Base-by-base conservation (phyloP, 208 protist genomes). In the Leishmania amazonensis region DNA sequence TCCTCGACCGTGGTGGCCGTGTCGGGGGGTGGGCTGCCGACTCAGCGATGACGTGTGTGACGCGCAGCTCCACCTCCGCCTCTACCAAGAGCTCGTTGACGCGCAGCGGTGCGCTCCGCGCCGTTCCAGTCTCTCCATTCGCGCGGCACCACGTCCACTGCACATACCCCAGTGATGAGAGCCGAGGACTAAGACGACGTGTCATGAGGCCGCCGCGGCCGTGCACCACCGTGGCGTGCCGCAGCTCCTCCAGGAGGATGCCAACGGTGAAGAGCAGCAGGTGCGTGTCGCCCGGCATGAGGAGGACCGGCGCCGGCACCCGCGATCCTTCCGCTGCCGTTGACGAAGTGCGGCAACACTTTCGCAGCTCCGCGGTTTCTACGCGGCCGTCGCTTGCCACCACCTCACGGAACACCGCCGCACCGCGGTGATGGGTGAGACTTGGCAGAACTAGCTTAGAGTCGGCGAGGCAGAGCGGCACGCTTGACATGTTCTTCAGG, bases 41-140 rank as follows among this genome's bases (percentile, higher is more conserved):
- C 40, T 15, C 45, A 47, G 77, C 35, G 21, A 47, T 28, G 53
- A 75, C 60, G 64, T 57, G 70, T 49, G 45, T 60, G 6, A 78
- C 83, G 70, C 62, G 80, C 60, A 93, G 68, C 72, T 85, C 83
- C n/a, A 94, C 70, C 47, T 76, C 82, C 58, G 89, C 35, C 53
- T 86, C 83, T 0, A 79, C 72, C 28, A 77, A 70, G 15, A 93
- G 76, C 47, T 83, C 53, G 65, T 64, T 71, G 42, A 93, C 67
- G 15, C 65, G 79, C 51, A 96, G 64, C 62, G 71, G 75, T 62
- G 83, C 81, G 57, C 83, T 90, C 38, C 81, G 78, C 40, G 83
- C 87, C 31, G 70, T 79, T 64, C 90, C 92, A 68, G 87, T 84
- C 70, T 95, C 92, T 15, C 92, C 89, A 72, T 90, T 91, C 9